These are phyloP conservation scores for Penicillium sp. DNA, from an alignment of 2,329 filamentous ascomycete species.

Conservation along the genomic window DNA sequence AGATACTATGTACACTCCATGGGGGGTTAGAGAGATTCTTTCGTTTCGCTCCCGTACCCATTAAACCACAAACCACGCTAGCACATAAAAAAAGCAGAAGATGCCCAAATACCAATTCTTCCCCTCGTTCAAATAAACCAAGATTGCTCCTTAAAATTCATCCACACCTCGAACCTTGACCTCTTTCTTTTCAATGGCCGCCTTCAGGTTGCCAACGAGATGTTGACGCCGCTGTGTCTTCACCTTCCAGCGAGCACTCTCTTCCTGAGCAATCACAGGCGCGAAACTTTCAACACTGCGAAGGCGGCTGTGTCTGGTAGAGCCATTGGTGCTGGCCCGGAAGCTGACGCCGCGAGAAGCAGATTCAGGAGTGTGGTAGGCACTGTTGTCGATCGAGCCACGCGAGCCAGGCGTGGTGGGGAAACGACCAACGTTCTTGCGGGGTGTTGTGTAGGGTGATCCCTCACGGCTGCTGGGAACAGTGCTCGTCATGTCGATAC, in stretches of 20 bases:
- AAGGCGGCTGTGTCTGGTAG: constrained; percentile 32
- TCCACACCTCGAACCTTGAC: constrained; percentile 35
- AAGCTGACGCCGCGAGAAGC: constrained; percentile 32
- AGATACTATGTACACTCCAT: constrained; percentile 15
- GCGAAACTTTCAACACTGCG: constrained; percentile 31
- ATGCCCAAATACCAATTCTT: constrained; percentile 6
- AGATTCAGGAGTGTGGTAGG: constrained; percentile 46
- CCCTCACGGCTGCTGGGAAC: constrained; percentile 34
- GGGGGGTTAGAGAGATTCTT: neutral
- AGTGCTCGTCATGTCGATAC: constrained; percentile 43
- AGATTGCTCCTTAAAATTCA: constrained; percentile 24
- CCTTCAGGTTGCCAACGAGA: constrained; percentile 37
- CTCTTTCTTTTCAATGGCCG: constrained; percentile 36
- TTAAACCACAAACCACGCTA: constrained; percentile 16
- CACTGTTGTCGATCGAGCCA: constrained; percentile 37
- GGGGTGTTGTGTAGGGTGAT: constrained; percentile 40
- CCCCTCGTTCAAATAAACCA: neutral
- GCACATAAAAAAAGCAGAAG: constrained; percentile 1
- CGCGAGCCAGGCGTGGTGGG: constrained; percentile 42
- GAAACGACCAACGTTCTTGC: constrained; percentile 32
- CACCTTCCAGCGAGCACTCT: constrained; percentile 36
- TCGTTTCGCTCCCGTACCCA: neutral
- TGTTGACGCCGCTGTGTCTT: constrained; percentile 39
- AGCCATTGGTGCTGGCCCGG: constrained; percentile 38
- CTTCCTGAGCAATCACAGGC: constrained; percentile 27